These are phyloP conservation scores for Miamiensis avidus DNA, from an alignment of 169 alveolate genomes.

Conservation along the genomic window DNA sequence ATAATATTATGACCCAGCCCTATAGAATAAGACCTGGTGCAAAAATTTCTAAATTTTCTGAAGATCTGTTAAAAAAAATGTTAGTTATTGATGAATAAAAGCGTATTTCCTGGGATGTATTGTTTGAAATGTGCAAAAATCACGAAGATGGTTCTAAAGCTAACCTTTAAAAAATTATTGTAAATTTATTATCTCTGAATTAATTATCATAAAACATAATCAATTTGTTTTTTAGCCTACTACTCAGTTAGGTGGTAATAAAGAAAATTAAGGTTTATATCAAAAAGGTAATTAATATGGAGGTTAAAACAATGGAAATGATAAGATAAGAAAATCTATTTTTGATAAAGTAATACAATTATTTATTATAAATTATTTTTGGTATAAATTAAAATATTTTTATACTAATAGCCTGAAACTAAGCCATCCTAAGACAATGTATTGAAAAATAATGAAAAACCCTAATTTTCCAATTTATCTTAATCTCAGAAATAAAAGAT, in stretches of 20 bases:
- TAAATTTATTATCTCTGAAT: not conserved
- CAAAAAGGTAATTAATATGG: too few relatives aligned
- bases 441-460: not conserved
- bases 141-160: not conserved
- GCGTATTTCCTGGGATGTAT: constrained; percentile 18
- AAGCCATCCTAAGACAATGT: not conserved
- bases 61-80: constrained; percentile 13
- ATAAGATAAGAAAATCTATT: constrained; percentile 8
- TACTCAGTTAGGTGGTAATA: not conserved
- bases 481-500: not conserved
- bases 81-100: constrained; percentile 23
- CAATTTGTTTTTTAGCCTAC: not conserved
- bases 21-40: constrained; percentile 11
- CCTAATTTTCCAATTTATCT: not conserved
- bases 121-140: constrained; percentile 13
- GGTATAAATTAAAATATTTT: not conserved
- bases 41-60: constrained; percentile 26
- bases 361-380: too few relatives aligned
- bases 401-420: not conserved
- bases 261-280: too few relatives aligned
- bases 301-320: not conserved
- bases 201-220: too few relatives aligned
- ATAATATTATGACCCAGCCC: constrained; percentile 33
- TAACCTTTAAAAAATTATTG: not conserved
- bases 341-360: constrained; percentile 11